These are phyloP conservation scores for Syzygium aromaticum DNA, from an alignment of 345 rosid genomes.

Conservation along the genomic window DNA sequence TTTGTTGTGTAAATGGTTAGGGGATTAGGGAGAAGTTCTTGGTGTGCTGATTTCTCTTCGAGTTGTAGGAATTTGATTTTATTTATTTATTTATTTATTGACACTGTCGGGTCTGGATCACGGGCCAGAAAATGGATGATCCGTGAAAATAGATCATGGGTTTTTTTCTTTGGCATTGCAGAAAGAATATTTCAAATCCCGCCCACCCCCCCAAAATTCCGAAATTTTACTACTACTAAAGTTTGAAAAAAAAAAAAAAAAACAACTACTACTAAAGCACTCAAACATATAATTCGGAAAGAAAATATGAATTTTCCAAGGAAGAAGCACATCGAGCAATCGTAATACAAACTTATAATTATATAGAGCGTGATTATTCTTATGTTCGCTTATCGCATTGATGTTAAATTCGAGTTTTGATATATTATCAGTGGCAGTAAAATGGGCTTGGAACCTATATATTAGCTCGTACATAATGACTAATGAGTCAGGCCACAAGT, in stretches of 20 bases:
- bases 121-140: neutral
- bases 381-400: neutral
- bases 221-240: neutral
- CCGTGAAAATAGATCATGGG: neutral
- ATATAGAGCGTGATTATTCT: fast-evolving
- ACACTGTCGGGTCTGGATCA: neutral
- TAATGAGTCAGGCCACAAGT: too few relatives aligned
- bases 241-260: too few relatives aligned
- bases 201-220: neutral
- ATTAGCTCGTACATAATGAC: too few relatives aligned
- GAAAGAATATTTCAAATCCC: neutral
- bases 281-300: neutral
- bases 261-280: neutral
- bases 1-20: neutral
- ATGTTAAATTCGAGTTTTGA: too few relatives aligned
- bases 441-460: too few relatives aligned
- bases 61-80: neutral
- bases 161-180: neutral
- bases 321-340: neutral
- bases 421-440: too few relatives aligned
- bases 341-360: neutral
- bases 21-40: neutral
- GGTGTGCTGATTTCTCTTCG: neutral
- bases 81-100: neutral
- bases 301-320: neutral